Evolutionary conservation across 2,329 filamentous ascomycete genomes (phyloP), one percentile per base, ranked within the genome.

Genomic region (Cladorrhinum sp.): DNA sequence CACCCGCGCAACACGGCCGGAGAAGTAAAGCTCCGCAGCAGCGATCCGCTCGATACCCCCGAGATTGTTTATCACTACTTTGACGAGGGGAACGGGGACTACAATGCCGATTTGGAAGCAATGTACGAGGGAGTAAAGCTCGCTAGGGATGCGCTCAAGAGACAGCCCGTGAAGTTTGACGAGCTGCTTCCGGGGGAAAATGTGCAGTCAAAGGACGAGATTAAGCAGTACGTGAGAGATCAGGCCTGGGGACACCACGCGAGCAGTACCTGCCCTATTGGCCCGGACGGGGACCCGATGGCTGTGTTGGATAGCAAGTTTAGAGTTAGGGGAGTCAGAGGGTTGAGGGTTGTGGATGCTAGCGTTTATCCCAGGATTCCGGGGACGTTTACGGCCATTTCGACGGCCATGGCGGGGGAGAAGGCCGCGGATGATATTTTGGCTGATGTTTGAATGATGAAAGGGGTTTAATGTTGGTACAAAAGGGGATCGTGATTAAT

Each of bases 41-140:
- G 81, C 0, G 81, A 91, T 68, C 87, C 88, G 0, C 81, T 83
- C 0, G 87, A 90, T 57, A 75, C 79, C 2, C 88, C 89, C 0
- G 71, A 81, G 5, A 88, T 91, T 65, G 76, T 77, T 54, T 89
- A 86, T 75, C 83, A 85, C 71, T 87, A 81, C 71, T 87, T 84
- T 73, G 77, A 80, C 51, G 75, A 76, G 0, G 81, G 82, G 20
- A 74, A 70, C 20, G 76, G 79, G 22, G 81, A 82, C 6, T 74
- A 77, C 29, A 73, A 72, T 0, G 74, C 77, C 27, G 79, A 84
- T 51, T 68, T 83, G 8, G 80, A 85, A 51, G 83, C 85, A 0
- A 65, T 86, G 13, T 75, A 77, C 29, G 85, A 89, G 67, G 83
- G 79, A 1, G 73, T 89, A 53, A 68, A 78, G 58, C 78, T 84